Evolutionary conservation across 371 early-diverging fungal species (phyloP).

Genomic region (Apophysomyces sp.): DNA sequence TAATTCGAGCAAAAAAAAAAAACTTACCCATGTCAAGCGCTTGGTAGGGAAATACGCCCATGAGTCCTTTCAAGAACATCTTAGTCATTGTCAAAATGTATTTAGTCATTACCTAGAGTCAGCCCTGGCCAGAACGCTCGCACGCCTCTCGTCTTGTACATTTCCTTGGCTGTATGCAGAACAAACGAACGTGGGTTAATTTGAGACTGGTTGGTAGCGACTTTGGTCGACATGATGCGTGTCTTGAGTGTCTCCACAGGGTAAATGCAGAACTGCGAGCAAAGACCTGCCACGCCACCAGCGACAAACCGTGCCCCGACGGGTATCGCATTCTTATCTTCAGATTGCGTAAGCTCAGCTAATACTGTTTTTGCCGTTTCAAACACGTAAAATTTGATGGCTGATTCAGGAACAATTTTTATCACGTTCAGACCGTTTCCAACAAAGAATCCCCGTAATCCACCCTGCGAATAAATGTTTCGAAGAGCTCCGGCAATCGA

Average conservation of each 20-base stretch:
- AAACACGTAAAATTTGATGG: slow-evolving; percentile 74
- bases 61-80: slow-evolving; percentile 21
- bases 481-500: slow-evolving; percentile 35
- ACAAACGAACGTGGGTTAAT: slow-evolving; percentile 25
- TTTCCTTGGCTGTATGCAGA: slow-evolving; percentile 48
- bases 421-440: slow-evolving; percentile 76
- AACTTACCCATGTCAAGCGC: slow-evolving; percentile 68
- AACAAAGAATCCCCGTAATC: slow-evolving; percentile 64
- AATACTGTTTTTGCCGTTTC: slow-evolving; percentile 67
- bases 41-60: slow-evolving; percentile 84
- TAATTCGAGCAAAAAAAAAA: too few relatives aligned
- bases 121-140: slow-evolving; percentile 78
- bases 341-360: slow-evolving; percentile 43
- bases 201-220: background rate
- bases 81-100: background rate
- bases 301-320: slow-evolving; percentile 71
- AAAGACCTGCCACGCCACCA: slow-evolving; percentile 80
- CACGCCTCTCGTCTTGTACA: slow-evolving; percentile 62
- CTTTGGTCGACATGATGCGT: slow-evolving; percentile 67
- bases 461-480: slow-evolving; percentile 63
- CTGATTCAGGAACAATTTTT: slow-evolving; percentile 78
- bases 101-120: slow-evolving; percentile 30
- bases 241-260: slow-evolving; percentile 83
- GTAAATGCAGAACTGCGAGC: slow-evolving; percentile 76
- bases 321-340: slow-evolving; percentile 57